Evolutionary conservation across 371 early-diverging fungal genomes (phyloP), one percentile per base, ranked within the genome.

Genomic region (Dentiscutata heterogama): DNA sequence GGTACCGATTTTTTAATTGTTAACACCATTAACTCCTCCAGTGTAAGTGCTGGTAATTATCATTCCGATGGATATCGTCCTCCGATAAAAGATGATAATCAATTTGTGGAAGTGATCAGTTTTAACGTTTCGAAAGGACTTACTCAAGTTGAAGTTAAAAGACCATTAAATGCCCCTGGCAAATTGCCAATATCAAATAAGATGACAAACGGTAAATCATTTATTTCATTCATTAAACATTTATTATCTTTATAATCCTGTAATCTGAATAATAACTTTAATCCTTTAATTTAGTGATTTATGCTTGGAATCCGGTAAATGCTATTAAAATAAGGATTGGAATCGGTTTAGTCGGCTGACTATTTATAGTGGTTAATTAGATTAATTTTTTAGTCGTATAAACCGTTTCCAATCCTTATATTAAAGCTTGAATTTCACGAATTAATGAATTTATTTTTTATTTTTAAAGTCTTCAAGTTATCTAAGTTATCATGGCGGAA

Each of bases 291-390:
- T n/a, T 50, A 75, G 20, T 75, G 29, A 25, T 75, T 60, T 58
- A 35, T 54, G 75, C 75, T 54, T 75, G 54, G 58, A 75, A 75
- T 39, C 75, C 75, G 22, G 46, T n/a, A 27, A 56, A 46, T 46
- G 10, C 46, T 46, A 11, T 46, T 46, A 46, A 46, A 11, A 35
- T 35, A 35, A 35, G 35, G 35, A 35, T 35, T 35, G 35, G 35
- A 35, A 2, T 35, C 2, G 35, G 35, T 35, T 35, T 35, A 35
- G 0, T 5, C 2, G n/a, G n/a, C n/a, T n/a, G n/a, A n/a, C n/a
- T n/a, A n/a, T n/a, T n/a, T n/a, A n/a, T n/a, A n/a, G 35, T 2
- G 5, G 35, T 2, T 35, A 35, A 35, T 35, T 35, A 35, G 35
- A 35, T 35, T 35, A 35, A 35, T 35, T 35, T 35, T n/a, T 35